Conservation (phyloP, 768 basidiomycete species). For the Sarcodon aspratus region DNA sequence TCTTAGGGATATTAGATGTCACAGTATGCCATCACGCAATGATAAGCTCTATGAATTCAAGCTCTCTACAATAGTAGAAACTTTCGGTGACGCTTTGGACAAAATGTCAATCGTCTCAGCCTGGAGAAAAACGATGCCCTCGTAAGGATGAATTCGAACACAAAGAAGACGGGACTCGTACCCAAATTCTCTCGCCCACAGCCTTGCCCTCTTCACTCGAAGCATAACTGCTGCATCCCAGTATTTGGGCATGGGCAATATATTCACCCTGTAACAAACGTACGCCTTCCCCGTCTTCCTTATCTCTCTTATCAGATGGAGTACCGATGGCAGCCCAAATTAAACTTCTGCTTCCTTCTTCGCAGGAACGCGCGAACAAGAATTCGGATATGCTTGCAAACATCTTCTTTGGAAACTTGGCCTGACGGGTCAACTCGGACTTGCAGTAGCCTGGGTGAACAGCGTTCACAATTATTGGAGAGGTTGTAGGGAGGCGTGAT, state of each 20-base stretch:
- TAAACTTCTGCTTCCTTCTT: conserved; percentile 24
- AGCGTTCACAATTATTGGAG: conserved; percentile 18
- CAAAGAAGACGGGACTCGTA: conserved; percentile 6
- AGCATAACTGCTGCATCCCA: conserved; percentile 21
- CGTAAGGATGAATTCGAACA: too few relatives aligned
- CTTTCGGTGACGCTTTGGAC: too few relatives aligned
- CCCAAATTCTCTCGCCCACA: conserved; percentile 21
- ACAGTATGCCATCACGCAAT: too few relatives aligned
- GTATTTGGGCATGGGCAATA: conserved; percentile 13
- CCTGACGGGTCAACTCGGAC: conserved; percentile 17
- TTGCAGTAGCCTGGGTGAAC: conserved; percentile 25
- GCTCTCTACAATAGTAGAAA: too few relatives aligned
- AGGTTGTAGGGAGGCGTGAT: conserved; percentile 16
- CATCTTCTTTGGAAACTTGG: conserved; percentile 1
- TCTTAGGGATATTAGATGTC: too few relatives aligned
- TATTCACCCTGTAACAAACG: conserved; percentile 18
- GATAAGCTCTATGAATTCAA: too few relatives aligned
- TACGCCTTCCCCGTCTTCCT: conserved; percentile 8
- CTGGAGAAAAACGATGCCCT: too few relatives aligned
- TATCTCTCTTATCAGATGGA: too few relatives aligned
- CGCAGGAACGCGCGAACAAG: conserved; percentile 18
- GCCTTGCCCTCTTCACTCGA: conserved; percentile 19
- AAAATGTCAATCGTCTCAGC: too few relatives aligned
- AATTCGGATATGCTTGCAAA: conserved; percentile 5
- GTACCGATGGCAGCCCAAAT: conserved; percentile 17